Percentiles rank a stretch among this genome's conserved stretches.
Evolutionary conservation across 768 basidiomycete species (phyloP).

Genomic region (Chalciporus sphaerocephalus): DNA sequence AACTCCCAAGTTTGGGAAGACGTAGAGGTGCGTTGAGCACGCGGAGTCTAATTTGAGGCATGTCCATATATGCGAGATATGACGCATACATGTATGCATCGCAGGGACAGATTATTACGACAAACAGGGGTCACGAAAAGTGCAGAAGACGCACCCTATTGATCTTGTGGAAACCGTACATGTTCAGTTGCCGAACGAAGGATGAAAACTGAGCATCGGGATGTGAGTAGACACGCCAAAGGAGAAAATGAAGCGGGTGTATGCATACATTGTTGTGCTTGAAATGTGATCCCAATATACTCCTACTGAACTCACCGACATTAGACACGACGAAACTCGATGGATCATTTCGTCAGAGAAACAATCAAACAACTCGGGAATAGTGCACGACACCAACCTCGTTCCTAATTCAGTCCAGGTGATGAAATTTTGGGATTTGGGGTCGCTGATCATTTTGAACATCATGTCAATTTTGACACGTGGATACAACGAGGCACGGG

Average conservation of each 20-base stretch:
- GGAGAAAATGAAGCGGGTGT: conserved; percentile 3
- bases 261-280: conserved; percentile 81
- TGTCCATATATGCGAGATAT: conserved; percentile 2
- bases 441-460: conserved; percentile 78
- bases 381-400: conserved; percentile 34
- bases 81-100: conserved; percentile 6
- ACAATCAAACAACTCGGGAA: neutral
- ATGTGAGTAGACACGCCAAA: conserved; percentile 5
- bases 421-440: conserved; percentile 76
- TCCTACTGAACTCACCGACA: conserved; percentile 80
- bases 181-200: conserved; percentile 92
- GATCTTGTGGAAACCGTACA: conserved; percentile 96
- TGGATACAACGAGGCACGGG: neutral
- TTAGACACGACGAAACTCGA: conserved; percentile 77
- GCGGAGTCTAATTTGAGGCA: conserved; percentile 54
- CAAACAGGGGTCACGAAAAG: neutral
- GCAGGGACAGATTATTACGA: conserved; percentile 10
- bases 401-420: conserved; percentile 80
- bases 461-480: neutral
- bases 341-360: neutral
- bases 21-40: conserved; percentile 75
- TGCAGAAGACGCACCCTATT: conserved; percentile 56
- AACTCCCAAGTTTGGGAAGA: conserved; percentile 88
- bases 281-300: conserved; percentile 81
- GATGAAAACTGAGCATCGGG: conserved; percentile 67